Conservation (phyloP, 2,329 filamentous ascomycete genomes). For the Phoma sp. region DNA sequence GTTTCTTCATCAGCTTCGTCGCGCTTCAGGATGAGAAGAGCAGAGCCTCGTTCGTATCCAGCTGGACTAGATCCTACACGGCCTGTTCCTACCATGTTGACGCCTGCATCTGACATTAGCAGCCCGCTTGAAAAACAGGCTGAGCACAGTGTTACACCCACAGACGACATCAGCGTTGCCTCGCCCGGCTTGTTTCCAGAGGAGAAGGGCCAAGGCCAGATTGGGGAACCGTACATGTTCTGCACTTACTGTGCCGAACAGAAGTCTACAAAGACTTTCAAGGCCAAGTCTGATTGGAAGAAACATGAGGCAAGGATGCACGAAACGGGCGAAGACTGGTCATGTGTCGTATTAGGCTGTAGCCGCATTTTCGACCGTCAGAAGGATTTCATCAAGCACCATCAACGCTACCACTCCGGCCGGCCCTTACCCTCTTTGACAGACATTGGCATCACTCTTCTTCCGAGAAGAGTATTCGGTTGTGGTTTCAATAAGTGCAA, state of each 20-base stretch:
- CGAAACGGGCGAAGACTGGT: slow-evolving; percentile 50
- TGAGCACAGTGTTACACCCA: slow-evolving; percentile 41
- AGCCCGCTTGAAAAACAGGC: slow-evolving; percentile 41
- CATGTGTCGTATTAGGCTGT: slow-evolving; percentile 44
- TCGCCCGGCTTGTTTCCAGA: slow-evolving; percentile 32
- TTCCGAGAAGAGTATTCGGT: slow-evolving; percentile 46
- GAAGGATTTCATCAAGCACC: slow-evolving; percentile 49
- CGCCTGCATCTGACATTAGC: slow-evolving; percentile 40
- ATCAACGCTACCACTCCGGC: slow-evolving; percentile 47
- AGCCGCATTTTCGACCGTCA: slow-evolving; percentile 47
- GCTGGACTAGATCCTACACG: slow-evolving; percentile 43
- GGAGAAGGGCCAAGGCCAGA: slow-evolving; percentile 31
- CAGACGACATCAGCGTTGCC: slow-evolving; percentile 42
- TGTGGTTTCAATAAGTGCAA: slow-evolving; percentile 51
- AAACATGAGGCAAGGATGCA: slow-evolving; percentile 51
- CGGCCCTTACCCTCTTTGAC: slow-evolving; percentile 45
- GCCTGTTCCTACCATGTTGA: slow-evolving; percentile 39
- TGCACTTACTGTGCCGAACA: slow-evolving; percentile 49
- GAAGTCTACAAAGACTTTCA: slow-evolving; percentile 47
- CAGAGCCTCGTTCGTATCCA: slow-evolving; percentile 47
- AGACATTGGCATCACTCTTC: slow-evolving; percentile 44
- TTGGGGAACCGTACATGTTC: slow-evolving; percentile 47
- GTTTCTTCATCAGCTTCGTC: slow-evolving; percentile 42
- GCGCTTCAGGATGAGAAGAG: slow-evolving; percentile 36
- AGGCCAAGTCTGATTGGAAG: slow-evolving; percentile 51